Evolutionary conservation across 169 alveolate genomes (phyloP).

Genomic region (Eimeria falciformis): DNA sequence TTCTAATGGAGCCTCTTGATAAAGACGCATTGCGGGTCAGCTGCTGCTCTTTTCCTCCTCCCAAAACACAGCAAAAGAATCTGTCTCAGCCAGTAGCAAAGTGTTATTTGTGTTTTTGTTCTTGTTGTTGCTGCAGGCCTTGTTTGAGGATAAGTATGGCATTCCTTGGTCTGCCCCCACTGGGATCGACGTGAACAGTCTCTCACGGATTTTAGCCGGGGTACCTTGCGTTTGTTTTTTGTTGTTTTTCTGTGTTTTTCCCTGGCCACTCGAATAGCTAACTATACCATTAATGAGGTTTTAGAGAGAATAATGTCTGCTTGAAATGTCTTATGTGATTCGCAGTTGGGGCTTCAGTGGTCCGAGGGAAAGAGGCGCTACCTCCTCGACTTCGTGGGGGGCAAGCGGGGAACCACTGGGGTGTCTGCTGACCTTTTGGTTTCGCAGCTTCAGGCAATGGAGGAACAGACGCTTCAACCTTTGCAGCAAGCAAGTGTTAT

Average conservation of each 20-base stretch:
- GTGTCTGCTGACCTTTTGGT: constrained; percentile 32
- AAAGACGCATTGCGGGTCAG: constrained; percentile 81
- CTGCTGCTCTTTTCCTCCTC: not conserved
- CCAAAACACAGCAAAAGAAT: too few relatives aligned
- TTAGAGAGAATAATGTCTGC: too few relatives aligned
- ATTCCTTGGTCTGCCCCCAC: constrained; percentile 38
- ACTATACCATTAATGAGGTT: too few relatives aligned
- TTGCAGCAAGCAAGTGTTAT: not conserved
- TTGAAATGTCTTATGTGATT: too few relatives aligned
- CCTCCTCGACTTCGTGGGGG: constrained; percentile 58
- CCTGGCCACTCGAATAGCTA: not conserved
- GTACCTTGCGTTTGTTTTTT: not conserved
- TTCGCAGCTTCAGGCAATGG: constrained; percentile 62
- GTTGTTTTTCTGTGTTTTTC: not conserved
- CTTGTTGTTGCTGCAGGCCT: constrained; percentile 22
- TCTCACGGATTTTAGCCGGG: constrained; percentile 4
- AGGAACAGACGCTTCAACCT: constrained; percentile 42
- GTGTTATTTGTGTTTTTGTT: too few relatives aligned
- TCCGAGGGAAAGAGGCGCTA: constrained; percentile 55
- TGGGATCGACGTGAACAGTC: constrained; percentile 7
- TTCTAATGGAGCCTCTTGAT: constrained; percentile 82
- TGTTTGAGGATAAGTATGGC: constrained; percentile 35
- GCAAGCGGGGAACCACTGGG: constrained; percentile 36
- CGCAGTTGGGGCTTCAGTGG: constrained; percentile 23
- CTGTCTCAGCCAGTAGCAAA: too few relatives aligned